phyloP scores from a whole-genome alignment of 176 grass and related monocot genomes.

The Puccinellia tenuiflora region DNA sequence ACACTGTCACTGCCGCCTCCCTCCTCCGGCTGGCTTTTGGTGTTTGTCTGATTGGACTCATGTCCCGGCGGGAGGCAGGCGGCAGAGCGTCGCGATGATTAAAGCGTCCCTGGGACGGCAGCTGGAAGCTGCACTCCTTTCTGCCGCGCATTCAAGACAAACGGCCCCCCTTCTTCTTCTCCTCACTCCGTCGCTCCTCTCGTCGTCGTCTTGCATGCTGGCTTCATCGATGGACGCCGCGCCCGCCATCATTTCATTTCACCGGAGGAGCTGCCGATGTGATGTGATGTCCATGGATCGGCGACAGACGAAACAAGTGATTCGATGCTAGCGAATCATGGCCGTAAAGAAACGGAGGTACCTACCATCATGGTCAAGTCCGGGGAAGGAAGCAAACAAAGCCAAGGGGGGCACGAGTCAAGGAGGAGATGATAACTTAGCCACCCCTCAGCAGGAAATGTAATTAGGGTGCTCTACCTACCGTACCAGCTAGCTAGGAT shows the following conservation, averaged over 20 bases:
- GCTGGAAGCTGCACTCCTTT: slow-evolving; percentile 50
- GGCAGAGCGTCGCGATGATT: slow-evolving; percentile 56
- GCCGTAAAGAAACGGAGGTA: neutral
- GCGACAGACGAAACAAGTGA: neutral
- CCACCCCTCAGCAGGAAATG: neutral
- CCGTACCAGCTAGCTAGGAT: neutral
- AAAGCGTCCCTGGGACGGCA: slow-evolving; percentile 61
- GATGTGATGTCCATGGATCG: slow-evolving; percentile 21
- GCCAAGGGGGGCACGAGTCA: neutral
- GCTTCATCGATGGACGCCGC: neutral
- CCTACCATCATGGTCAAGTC: neutral
- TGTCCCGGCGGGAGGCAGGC: slow-evolving; percentile 35
- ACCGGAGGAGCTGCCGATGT: neutral
- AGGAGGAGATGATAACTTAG: slow-evolving; percentile 8
- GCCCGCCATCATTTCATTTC: slow-evolving; percentile 19
- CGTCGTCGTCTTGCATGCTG: neutral
- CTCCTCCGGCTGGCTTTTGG: slow-evolving; percentile 22
- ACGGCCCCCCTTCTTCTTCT: neutral
- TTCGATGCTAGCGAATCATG: slow-evolving; percentile 3
- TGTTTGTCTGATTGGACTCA: slow-evolving; percentile 35
- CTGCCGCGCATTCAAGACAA: slow-evolving; percentile 35
- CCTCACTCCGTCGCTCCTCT: neutral
- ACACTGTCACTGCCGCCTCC: neutral
- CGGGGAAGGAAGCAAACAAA: neutral
- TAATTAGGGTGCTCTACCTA: neutral